Percentiles rank a stretch among this genome's conserved stretches.
Evolutionary conservation across 2,329 filamentous ascomycete species (phyloP).

Genomic region (Arthroderma uncinatum): DNA sequence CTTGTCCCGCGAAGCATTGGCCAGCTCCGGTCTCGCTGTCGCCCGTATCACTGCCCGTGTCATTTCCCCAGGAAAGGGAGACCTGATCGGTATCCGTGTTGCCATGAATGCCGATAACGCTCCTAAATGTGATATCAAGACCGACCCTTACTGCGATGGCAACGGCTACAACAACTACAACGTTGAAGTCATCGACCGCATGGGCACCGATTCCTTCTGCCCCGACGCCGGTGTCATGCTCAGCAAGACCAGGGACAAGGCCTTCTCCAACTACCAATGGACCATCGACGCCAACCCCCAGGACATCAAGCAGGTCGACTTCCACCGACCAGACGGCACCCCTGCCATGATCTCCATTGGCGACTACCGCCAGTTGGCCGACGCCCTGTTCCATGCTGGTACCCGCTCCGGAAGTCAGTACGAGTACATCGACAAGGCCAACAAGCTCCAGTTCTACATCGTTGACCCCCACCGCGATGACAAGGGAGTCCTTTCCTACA

Average conservation of each 20-base stretch:
- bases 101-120: slow-evolving; percentile 13
- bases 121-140: slow-evolving; percentile 9
- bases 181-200: slow-evolving; percentile 16
- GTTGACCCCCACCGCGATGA: slow-evolving; percentile 13
- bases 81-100: slow-evolving; percentile 13
- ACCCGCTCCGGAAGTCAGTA: slow-evolving; percentile 17
- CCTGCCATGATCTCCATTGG: slow-evolving; percentile 12
- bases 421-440: slow-evolving; percentile 15
- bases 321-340: slow-evolving; percentile 14
- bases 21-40: slow-evolving; percentile 11
- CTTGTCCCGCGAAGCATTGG: slow-evolving; percentile 13
- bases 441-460: slow-evolving; percentile 15
- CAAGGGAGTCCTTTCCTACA: slow-evolving; percentile 14
- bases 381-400: slow-evolving; percentile 16
- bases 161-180: slow-evolving; percentile 13
- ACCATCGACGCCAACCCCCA: slow-evolving; percentile 17
- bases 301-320: slow-evolving; percentile 14
- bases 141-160: slow-evolving; percentile 14
- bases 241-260: slow-evolving; percentile 12
- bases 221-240: slow-evolving; percentile 16
- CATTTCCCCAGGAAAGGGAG: slow-evolving; percentile 7
- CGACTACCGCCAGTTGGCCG: slow-evolving; percentile 15
- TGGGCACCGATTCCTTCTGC: slow-evolving; percentile 15
- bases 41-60: slow-evolving; percentile 13
- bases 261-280: slow-evolving; percentile 12